These are phyloP conservation scores for Daldinia childiae DNA, from an alignment of 495 filamentous ascomycete genomes.

Conservation along the genomic window DNA sequence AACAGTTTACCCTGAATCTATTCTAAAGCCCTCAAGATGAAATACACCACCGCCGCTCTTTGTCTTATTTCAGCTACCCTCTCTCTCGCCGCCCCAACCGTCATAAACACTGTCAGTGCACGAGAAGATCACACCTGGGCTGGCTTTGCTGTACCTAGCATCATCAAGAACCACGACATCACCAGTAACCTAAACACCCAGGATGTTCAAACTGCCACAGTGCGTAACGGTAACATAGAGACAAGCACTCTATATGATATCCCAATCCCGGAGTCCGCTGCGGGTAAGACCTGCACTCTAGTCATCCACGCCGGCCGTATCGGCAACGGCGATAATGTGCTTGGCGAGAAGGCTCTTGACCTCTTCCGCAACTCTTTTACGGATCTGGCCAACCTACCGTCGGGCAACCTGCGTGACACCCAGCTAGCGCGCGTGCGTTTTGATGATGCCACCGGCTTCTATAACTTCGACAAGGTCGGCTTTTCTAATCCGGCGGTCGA, in stretches of 20 bases:
- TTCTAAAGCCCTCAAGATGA: conserved; percentile 39
- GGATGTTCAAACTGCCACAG: conserved; percentile 3
- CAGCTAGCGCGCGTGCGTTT: conserved; percentile 34
- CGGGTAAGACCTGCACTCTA: conserved; percentile 39
- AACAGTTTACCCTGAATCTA: background rate
- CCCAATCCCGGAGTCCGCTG: conserved; percentile 33
- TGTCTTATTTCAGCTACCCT: conserved; percentile 41
- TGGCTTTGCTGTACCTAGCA: conserved; percentile 37
- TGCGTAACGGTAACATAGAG: conserved; percentile 30
- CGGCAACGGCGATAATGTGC: conserved; percentile 18
- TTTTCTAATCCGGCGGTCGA: conserved; percentile 30
- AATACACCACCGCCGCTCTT: conserved; percentile 40
- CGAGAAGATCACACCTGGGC: conserved; percentile 11
- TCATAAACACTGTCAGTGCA: background rate
- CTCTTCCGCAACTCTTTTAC: conserved; percentile 41
- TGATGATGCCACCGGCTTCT: conserved; percentile 28
- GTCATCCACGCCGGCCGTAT: conserved; percentile 24
- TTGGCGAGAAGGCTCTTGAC: conserved; percentile 24
- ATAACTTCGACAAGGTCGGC: conserved; percentile 33
- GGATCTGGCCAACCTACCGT: conserved; percentile 28
- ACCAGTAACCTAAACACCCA: conserved; percentile 27
- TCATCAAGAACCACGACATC: conserved; percentile 41
- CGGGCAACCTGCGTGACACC: conserved; percentile 38
- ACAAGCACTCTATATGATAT: conserved; percentile 45
- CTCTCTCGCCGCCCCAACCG: conserved; percentile 40